Evolutionary conservation across 78 protist genomes (phyloP).

Genomic region (Dictyostelium brefeldianum): DNA sequence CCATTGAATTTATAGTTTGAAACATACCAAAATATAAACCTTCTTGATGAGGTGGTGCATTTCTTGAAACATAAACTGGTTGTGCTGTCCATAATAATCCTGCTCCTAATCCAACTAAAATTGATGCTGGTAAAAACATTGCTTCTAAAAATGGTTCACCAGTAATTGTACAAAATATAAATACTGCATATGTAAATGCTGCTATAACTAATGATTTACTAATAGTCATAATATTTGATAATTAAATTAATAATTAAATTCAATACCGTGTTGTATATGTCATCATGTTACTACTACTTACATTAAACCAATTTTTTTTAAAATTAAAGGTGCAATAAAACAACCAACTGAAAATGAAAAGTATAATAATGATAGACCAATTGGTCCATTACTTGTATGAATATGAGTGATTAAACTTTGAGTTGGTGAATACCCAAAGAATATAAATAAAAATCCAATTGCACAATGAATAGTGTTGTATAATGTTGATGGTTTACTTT

Average conservation of each 20-base stretch:
- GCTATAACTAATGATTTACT: conserved; percentile 45
- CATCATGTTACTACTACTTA: no score
- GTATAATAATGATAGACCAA: conserved; percentile 35
- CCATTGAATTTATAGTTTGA: conserved; percentile 4
- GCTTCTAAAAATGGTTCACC: background rate
- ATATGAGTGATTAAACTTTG: conserved; percentile 36
- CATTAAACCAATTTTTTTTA: conserved; percentile 60
- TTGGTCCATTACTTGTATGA: conserved; percentile 28
- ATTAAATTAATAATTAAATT: no score
- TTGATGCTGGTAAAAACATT: conserved; percentile 38
- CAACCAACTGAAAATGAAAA: conserved; percentile 52
- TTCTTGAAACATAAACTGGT: conserved; percentile 29
- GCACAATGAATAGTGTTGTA: conserved; percentile 27
- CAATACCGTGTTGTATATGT: no score
- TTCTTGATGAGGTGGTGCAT: background rate
- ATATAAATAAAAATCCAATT: conserved; percentile 51
- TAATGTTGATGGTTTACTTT: background rate
- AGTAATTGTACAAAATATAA: conserved; percentile 27
- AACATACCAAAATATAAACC: conserved; percentile 28
- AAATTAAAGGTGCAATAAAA: conserved; percentile 31
- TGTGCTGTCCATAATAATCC: conserved; percentile 59
- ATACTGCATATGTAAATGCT: conserved; percentile 34
- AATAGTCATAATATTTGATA: no score
- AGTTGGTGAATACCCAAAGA: conserved; percentile 64
- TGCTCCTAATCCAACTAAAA: conserved; percentile 32